Percentiles rank a stretch among this genome's conserved stretches.
These are phyloP conservation scores for Pichia paraexigua DNA, from an alignment of 805 yeast genomes.

Conservation along the genomic window DNA sequence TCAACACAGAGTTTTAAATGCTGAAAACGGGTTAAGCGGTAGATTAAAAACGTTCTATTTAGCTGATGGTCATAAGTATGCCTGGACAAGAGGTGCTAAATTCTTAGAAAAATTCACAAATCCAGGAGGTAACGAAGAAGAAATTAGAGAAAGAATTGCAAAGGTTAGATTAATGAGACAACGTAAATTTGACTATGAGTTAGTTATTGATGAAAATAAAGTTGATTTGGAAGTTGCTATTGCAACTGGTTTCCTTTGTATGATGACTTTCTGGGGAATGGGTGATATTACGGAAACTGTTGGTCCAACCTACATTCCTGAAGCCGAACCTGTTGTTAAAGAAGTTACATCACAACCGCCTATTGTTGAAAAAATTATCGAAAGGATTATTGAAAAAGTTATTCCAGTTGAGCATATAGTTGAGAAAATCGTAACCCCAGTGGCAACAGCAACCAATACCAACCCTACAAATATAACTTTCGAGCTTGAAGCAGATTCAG, in stretches of 20 bases:
- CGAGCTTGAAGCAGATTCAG: slow-evolving; percentile 24
- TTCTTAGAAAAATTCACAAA: slow-evolving; percentile 44
- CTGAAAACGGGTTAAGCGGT: slow-evolving; percentile 33
- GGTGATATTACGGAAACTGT: slow-evolving; percentile 46
- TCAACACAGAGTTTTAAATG: slow-evolving; percentile 36
- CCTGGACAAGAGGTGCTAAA: slow-evolving; percentile 47
- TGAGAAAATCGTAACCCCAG: slow-evolving; percentile 1
- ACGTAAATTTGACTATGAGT: slow-evolving; percentile 52
- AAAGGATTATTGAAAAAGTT: slow-evolving; percentile 10
- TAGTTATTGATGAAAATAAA: slow-evolving; percentile 40
- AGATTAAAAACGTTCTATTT: slow-evolving; percentile 40
- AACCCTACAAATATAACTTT: slow-evolving; percentile 21
- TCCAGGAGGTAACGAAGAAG: slow-evolving; percentile 51
- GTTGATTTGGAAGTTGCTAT: slow-evolving; percentile 45
- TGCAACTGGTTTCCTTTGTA: slow-evolving; percentile 53
- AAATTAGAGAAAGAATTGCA: slow-evolving; percentile 45
- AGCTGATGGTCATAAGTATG: slow-evolving; percentile 45
- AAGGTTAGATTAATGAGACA: slow-evolving; percentile 49
- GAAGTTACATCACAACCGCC: background rate
- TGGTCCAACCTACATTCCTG: slow-evolving; percentile 37
- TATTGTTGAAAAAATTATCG: slow-evolving; percentile 7
- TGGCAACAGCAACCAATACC: background rate
- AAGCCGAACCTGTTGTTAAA: slow-evolving; percentile 8
- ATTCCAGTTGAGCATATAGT: slow-evolving; percentile 9
- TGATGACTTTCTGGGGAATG: slow-evolving; percentile 62